Evolutionary conservation across 345 rosid species (phyloP), one percentile per base, ranked within the genome.

Genomic region (Populus davidiana): DNA sequence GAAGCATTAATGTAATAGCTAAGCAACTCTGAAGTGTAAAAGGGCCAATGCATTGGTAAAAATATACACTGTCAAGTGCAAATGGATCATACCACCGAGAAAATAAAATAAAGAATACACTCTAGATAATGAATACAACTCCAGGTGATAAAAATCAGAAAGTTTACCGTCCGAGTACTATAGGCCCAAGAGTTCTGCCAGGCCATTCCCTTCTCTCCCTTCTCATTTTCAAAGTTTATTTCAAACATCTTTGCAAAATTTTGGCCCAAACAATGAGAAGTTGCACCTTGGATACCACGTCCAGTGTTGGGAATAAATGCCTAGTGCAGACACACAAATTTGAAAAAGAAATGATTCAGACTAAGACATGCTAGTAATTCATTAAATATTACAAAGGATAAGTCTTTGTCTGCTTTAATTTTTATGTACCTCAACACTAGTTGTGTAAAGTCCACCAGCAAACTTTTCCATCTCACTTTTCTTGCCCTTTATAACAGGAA

Each of bases 171-270:
- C 72, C 98, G 86, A 41, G 98, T 92, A 81, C 92, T 93, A 81
- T 91, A 96, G n/a, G 97, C 99, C 99, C 98, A 96, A 23, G 99
- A 96, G 81, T 96, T 96, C 88, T 96, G 99, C 99, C 99, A 96
- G 80, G 86, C 97, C 97, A 88, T 92, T 50, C 84, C 88, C 85
- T 82, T 93, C 87, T 92, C 97, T 67, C 96, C 94, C 83, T 91
- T 93, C 69, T 96, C 98, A 83, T 96, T 91, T 86, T 96, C 97
- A 81, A 86, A 93, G 86, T 84, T 89, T 38, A 91, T 96, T 83
- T 96, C 97, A 65, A 93, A 96, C 98, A 96, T 96, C 82, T 93
- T 93, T 11, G 99, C 97, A 69, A 96, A 96, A 73, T 96, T 96
- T 80, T 96, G 99, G 56, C 99, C 99, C 80, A 96, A 80, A 76